Evolutionary conservation across 169 alveolate genomes (phyloP).

Genomic region (Eimeria sp.): DNA sequence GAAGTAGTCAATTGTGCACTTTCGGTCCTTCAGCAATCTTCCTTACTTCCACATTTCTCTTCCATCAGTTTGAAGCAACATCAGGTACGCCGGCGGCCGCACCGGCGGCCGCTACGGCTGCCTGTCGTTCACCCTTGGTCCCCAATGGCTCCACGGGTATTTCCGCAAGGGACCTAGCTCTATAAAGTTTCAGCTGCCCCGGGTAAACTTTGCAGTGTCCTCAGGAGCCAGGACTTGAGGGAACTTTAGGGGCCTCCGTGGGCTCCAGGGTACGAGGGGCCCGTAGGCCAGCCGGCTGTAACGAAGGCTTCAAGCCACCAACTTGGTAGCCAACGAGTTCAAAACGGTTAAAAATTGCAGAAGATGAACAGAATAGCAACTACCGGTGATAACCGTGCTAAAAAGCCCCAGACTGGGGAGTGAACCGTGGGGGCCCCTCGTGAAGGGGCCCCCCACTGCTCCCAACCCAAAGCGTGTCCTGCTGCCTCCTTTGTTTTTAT

Average conservation of each 20-base stretch:
- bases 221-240: background rate
- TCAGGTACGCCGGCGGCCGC: background rate
- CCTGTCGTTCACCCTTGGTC: background rate
- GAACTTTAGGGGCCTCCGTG: background rate
- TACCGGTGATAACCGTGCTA: no score
- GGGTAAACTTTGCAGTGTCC: background rate
- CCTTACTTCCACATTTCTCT: background rate
- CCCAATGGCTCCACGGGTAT: background rate
- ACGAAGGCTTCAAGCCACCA: background rate
- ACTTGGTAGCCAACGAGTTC: background rate
- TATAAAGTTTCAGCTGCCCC: background rate
- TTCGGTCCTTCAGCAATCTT: background rate
- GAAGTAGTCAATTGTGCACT: background rate
- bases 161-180: background rate
- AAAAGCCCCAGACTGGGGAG: background rate
- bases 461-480: background rate
- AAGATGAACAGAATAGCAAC: background rate
- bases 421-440: constrained; percentile 39
- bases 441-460: constrained; percentile 19
- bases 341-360: background rate
- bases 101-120: background rate
- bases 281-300: background rate
- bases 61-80: background rate
- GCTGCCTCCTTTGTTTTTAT: background rate
- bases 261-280: background rate